phyloP scores from a whole-genome alignment of 1,139 yeast genomes.

The Hemisphaericaspora xylanilytica region DNA sequence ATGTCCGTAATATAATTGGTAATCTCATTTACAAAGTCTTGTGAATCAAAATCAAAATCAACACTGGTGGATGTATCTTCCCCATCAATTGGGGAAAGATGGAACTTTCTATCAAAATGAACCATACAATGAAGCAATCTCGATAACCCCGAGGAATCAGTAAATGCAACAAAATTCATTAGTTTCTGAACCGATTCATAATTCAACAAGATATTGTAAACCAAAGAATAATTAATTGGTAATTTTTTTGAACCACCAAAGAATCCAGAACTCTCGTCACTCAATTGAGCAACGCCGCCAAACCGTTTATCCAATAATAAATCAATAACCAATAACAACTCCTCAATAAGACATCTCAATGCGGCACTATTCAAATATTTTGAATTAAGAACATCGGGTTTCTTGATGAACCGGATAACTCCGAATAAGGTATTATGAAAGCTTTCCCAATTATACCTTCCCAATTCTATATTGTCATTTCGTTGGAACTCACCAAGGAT shows the following conservation, averaged over 20 bases:
- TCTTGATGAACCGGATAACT: constrained; percentile 27
- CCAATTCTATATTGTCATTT: constrained; percentile 10
- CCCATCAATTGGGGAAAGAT: constrained; percentile 11
- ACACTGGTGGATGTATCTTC: constrained; percentile 13
- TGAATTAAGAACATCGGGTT: constrained; percentile 17
- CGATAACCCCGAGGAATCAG: constrained; percentile 11
- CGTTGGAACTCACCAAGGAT: constrained; percentile 14
- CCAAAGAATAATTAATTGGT: constrained; percentile 24
- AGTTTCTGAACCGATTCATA: constrained; percentile 24
- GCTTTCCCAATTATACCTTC: constrained; percentile 30
- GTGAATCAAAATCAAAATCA: constrained; percentile 32
- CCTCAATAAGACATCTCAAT: constrained; percentile 24
- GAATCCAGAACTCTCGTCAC: constrained; percentile 8
- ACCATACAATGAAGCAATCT: constrained; percentile 22
- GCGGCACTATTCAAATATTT: constrained; percentile 17
- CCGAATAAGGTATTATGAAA: constrained; percentile 26
- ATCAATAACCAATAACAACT: constrained; percentile 26
- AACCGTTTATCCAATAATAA: constrained; percentile 17
- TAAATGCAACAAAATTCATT: constrained; percentile 13
- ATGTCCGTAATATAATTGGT: constrained; percentile 4
- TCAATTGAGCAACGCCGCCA: constrained; percentile 6
- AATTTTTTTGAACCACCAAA: constrained; percentile 15
- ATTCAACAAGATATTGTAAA: constrained; percentile 34
- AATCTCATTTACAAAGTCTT: constrained; percentile 20
- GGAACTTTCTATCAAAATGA: constrained; percentile 19